Conservation (phyloP, 768 basidiomycete genomes). For the Asterophora parasitica region DNA sequence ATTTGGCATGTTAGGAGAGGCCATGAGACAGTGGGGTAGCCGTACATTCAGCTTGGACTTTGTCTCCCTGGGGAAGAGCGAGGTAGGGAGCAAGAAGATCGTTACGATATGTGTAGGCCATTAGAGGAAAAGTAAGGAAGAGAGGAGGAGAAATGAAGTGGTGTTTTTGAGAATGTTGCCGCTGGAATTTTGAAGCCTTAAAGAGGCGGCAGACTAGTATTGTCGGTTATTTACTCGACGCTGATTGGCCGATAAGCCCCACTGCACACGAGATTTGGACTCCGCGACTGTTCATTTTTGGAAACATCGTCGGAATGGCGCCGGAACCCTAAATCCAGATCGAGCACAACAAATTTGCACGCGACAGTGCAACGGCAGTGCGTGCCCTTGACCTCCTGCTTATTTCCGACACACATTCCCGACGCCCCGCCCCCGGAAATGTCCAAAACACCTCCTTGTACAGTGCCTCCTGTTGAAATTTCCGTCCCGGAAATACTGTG, state of each 20-base stretch:
- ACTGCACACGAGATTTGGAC: constrained; percentile 1
- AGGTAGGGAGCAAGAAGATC: constrained; percentile 90
- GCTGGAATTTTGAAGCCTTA: constrained; percentile 17
- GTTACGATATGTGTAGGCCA: constrained; percentile 55
- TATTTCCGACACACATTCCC: constrained; percentile 4
- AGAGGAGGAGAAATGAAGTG: constrained; percentile 16
- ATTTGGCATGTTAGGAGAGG: constrained; percentile 17
- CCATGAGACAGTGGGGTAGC: constrained; percentile 9
- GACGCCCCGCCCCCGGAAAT: background rate
- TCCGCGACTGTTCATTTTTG: constrained; percentile 8
- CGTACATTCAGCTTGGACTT: constrained; percentile 92
- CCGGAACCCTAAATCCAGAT: constrained; percentile 14
- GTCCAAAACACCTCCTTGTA: background rate
- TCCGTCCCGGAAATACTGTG: too few species aligned
- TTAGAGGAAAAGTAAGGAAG: constrained; percentile 16
- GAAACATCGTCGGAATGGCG: constrained; percentile 14
- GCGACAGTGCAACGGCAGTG: too few species aligned
- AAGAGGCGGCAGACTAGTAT: constrained; percentile 20
- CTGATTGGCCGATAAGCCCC: constrained; percentile 44
- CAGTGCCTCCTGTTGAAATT: too few species aligned
- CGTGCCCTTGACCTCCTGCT: background rate
- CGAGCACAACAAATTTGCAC: constrained; percentile 1
- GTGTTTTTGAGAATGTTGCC: constrained; percentile 12
- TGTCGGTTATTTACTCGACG: constrained; percentile 21
- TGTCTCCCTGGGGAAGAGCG: constrained; percentile 83